Percentiles rank a stretch among this genome's conserved stretches.
These are phyloP conservation scores for Posidonia oceanica DNA, from an alignment of 116 monocot genomes.

Conservation along the genomic window DNA sequence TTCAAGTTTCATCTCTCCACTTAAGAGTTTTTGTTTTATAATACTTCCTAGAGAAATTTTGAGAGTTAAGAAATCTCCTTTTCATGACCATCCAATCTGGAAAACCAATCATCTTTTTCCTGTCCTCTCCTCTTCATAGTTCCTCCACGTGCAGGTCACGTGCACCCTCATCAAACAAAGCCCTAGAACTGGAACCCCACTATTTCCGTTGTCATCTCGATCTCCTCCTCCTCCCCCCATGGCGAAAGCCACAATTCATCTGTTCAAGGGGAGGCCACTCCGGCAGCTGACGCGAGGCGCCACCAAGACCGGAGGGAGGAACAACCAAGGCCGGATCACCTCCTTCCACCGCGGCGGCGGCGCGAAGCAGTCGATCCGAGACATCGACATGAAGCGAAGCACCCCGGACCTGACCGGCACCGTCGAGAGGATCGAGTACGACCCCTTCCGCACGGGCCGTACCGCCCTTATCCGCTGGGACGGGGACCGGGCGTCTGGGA, in stretches of 20 bases:
- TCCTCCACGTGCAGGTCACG: too few relatives aligned
- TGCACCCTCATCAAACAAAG: background rate
- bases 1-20: too few relatives aligned
- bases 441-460: conserved; percentile 17
- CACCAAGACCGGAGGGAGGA: conserved; percentile 19
- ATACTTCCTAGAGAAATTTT: too few relatives aligned
- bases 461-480: conserved; percentile 25
- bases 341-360: conserved; percentile 25
- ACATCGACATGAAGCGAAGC: conserved; percentile 17
- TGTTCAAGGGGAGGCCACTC: conserved; percentile 14
- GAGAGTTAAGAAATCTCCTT: too few relatives aligned
- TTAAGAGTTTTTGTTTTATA: too few relatives aligned
- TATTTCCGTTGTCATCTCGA: background rate
- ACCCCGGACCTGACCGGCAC: conserved; percentile 10
- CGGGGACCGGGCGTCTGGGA: background rate
- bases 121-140: too few relatives aligned
- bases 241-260: background rate
- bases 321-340: conserved; percentile 20
- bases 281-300: conserved; percentile 14
- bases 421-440: conserved; percentile 25
- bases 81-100: too few relatives aligned
- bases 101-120: too few relatives aligned
- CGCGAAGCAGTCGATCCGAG: conserved; percentile 11
- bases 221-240: background rate
- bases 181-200: background rate